These are phyloP conservation scores for Musa beccarii DNA, from an alignment of 176 grass and related monocot genomes.

Conservation along the genomic window DNA sequence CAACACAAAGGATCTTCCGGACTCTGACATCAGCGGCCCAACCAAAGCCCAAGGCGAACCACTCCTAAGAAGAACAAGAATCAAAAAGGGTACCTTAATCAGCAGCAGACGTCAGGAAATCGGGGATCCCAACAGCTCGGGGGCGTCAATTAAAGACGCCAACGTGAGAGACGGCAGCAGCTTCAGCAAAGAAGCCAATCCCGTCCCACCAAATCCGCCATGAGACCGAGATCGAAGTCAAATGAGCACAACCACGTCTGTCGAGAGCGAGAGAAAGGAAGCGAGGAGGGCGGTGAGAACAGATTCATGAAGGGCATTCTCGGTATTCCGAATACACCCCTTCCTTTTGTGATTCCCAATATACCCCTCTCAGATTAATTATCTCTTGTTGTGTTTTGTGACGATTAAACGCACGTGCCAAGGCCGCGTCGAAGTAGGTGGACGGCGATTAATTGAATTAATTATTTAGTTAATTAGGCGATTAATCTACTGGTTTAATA, in stretches of 20 bases:
- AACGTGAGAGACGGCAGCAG: background rate
- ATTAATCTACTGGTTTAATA: too few species aligned
- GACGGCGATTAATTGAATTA: background rate
- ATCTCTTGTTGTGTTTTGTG: background rate
- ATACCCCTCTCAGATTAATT: background rate
- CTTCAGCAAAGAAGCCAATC: slow-evolving; percentile 3
- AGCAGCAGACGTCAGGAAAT: background rate
- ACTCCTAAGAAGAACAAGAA: background rate
- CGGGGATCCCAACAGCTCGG: background rate
- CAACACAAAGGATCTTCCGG: background rate
- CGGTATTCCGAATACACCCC: background rate
- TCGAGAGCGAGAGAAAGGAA: background rate
- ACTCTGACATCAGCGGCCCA: background rate
- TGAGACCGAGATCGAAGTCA: background rate
- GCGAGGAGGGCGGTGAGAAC: too few species aligned
- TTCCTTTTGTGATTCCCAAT: background rate
- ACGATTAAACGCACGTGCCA: background rate
- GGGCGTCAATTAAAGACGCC: background rate
- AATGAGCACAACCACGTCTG: background rate
- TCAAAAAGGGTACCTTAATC: background rate
- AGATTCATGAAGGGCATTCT: background rate
- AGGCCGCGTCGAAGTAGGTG: background rate
- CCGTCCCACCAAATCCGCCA: background rate
- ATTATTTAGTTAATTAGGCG: too few species aligned
- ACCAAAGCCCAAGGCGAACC: background rate